Percentiles rank a stretch among this genome's conserved stretches.
Evolutionary conservation across 2,329 filamentous ascomycete species (phyloP).

Genomic region (Pseudogymnoascus sp.): DNA sequence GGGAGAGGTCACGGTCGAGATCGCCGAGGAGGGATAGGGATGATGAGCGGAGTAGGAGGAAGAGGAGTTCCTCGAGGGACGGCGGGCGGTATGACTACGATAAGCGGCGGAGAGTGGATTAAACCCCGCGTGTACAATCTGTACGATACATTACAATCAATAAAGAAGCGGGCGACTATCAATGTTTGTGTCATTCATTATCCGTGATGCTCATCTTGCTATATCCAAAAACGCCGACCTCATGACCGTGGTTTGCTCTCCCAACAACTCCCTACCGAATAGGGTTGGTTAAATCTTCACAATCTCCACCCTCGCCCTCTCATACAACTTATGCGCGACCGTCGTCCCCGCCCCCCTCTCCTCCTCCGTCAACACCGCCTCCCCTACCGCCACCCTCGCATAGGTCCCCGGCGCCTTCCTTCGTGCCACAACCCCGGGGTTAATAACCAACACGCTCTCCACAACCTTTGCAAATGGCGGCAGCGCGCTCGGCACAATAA

Average conservation of each 20-base stretch:
- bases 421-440: conserved; percentile 83
- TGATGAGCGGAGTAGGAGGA: conserved; percentile 43
- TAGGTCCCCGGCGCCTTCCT: conserved; percentile 78
- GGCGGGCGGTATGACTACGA: conserved; percentile 47
- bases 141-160: conserved; percentile 11
- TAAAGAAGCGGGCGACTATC: not conserved
- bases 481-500: conserved; percentile 74
- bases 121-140: conserved; percentile 17
- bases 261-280: not conserved
- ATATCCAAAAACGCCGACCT: conserved; percentile 9
- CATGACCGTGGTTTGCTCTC: not conserved
- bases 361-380: conserved; percentile 51
- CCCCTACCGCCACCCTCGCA: conserved; percentile 68
- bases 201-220: conserved; percentile 13
- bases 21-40: conserved; percentile 24
- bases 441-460: conserved; percentile 81
- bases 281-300: conserved; percentile 56
- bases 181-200: conserved; percentile 12
- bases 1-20: not conserved
- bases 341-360: conserved; percentile 49
- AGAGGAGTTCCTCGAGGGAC: conserved; percentile 50
- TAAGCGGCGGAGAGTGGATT: conserved; percentile 52
- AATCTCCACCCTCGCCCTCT: conserved; percentile 80
- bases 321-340: conserved; percentile 68
- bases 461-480: conserved; percentile 88